Evolutionary conservation across 805 yeast genomes (phyloP).

Genomic region (Monosporozyma siamensis): DNA sequence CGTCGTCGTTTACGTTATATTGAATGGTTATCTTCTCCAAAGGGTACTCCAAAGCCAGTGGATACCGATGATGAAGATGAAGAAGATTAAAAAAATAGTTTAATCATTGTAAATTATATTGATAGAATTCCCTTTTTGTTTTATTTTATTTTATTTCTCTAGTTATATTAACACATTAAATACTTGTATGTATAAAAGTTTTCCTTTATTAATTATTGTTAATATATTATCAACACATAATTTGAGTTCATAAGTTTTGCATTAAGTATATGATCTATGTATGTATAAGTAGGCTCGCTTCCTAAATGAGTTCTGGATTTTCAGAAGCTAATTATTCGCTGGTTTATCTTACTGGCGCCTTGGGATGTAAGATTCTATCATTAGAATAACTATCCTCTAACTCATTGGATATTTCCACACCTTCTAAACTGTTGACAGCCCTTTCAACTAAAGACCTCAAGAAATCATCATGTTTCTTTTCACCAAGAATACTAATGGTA

Average conservation of each 20-base stretch:
- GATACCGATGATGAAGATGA: constrained; percentile 82
- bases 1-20: constrained; percentile 90
- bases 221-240: no score
- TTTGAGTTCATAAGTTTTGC: no score
- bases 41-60: constrained; percentile 93
- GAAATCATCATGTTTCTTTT: constrained; percentile 29
- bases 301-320: no score
- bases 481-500: constrained; percentile 70
- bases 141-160: constrained; percentile 1
- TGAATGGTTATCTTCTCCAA: constrained; percentile 92
- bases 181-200: no score
- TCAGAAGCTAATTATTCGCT: no score
- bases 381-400: constrained; percentile 40
- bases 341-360: not conserved
- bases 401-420: constrained; percentile 46
- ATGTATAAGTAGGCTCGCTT: no score
- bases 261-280: no score
- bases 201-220: no score
- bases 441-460: constrained; percentile 40
- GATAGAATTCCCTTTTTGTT: not conserved
- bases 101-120: not conserved
- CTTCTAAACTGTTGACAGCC: constrained; percentile 41
- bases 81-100: constrained; percentile 2
- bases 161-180: no score
- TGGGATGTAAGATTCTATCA: constrained; percentile 6